A percentile compares a stretch with the other conserved stretches of the same genome.
Conservation (phyloP, 1,284 basidiomycete genomes). For the Lignosus rhinocerotis region DNA sequence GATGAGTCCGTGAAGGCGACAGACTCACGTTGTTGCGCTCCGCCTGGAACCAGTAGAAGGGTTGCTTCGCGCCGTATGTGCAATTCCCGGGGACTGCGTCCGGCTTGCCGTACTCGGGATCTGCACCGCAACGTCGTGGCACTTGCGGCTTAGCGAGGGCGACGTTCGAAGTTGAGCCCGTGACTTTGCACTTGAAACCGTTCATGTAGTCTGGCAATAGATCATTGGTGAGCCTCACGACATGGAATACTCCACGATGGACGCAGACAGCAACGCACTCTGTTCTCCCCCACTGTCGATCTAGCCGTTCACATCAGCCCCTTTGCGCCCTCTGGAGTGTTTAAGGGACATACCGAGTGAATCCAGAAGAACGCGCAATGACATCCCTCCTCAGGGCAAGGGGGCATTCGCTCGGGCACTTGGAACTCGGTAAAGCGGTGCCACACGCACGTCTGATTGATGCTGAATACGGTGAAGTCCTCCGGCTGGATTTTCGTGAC, state of each 20-base stretch:
- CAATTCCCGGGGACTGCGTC: slow-evolving; percentile 58
- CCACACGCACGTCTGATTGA: slow-evolving; percentile 79
- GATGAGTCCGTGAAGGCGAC: neutral
- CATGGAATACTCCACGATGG: neutral
- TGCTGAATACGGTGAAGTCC: slow-evolving; percentile 71
- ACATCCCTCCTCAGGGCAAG: slow-evolving; percentile 68
- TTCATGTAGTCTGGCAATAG: slow-evolving; percentile 64
- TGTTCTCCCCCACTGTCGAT: slow-evolving; percentile 46
- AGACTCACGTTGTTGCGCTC: slow-evolving; percentile 55
- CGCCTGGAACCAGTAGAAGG: slow-evolving; percentile 65
- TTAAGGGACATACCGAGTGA: slow-evolving; percentile 44
- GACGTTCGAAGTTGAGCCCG: slow-evolving; percentile 51
- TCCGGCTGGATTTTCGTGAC: slow-evolving; percentile 54
- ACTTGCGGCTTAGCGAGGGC: slow-evolving; percentile 51
- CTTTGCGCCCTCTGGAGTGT: neutral
- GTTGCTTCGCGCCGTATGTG: slow-evolving; percentile 66
- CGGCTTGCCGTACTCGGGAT: slow-evolving; percentile 39
- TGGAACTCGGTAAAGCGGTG: slow-evolving; percentile 62
- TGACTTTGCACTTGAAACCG: slow-evolving; percentile 72
- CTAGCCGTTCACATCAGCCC: slow-evolving; percentile 16
- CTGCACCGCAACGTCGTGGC: slow-evolving; percentile 58
- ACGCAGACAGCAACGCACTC: slow-evolving; percentile 36
- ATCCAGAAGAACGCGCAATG: slow-evolving; percentile 78
- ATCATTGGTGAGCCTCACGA: neutral
- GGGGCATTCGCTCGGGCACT: slow-evolving; percentile 65